These are phyloP conservation scores for Tubosaeta brunneosetosa DNA, from an alignment of 768 basidiomycete species.

Conservation along the genomic window DNA sequence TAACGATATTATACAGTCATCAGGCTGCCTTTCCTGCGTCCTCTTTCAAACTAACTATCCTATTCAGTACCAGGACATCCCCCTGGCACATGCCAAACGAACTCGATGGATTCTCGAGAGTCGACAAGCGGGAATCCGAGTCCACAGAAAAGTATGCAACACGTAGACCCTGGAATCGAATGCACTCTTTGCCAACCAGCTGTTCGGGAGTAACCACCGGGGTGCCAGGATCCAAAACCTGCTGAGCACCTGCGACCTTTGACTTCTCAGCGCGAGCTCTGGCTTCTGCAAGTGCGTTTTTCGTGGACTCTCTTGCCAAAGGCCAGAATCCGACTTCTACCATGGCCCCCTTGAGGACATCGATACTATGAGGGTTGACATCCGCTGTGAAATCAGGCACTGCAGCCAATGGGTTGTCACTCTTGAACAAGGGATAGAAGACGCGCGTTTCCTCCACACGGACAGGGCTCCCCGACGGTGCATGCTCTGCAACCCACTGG, in stretches of 20 bases:
- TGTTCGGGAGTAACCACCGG: slow-evolving; percentile 71
- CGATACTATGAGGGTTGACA: slow-evolving; percentile 76
- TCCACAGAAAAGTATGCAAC: slow-evolving; percentile 95
- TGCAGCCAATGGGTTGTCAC: slow-evolving; percentile 72
- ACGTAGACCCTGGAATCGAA: slow-evolving; percentile 94
- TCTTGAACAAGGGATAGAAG: slow-evolving; percentile 92
- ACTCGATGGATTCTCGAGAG: slow-evolving; percentile 50
- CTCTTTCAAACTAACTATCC: slow-evolving; percentile 92
- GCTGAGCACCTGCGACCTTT: slow-evolving; percentile 37
- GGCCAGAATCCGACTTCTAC: slow-evolving; percentile 88
- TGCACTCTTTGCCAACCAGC: slow-evolving; percentile 84
- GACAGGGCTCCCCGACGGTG: slow-evolving; percentile 74
- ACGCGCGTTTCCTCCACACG: slow-evolving; percentile 83
- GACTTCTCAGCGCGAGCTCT: slow-evolving; percentile 59
- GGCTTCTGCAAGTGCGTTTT: slow-evolving; percentile 63
- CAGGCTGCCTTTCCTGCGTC: slow-evolving; percentile 68
- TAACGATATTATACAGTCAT: slow-evolving; percentile 9
- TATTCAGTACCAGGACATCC: slow-evolving; percentile 82
- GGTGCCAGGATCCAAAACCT: slow-evolving; percentile 44
- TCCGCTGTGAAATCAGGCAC: slow-evolving; percentile 77
- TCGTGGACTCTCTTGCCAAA: slow-evolving; percentile 64
- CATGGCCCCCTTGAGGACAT: slow-evolving; percentile 75
- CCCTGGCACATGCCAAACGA: slow-evolving; percentile 51
- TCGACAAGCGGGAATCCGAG: slow-evolving; percentile 69
- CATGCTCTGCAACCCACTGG: slow-evolving; percentile 93